phyloP scores from a whole-genome alignment of 1,139 yeast species.

The Hyphopichia buzzinii region DNA sequence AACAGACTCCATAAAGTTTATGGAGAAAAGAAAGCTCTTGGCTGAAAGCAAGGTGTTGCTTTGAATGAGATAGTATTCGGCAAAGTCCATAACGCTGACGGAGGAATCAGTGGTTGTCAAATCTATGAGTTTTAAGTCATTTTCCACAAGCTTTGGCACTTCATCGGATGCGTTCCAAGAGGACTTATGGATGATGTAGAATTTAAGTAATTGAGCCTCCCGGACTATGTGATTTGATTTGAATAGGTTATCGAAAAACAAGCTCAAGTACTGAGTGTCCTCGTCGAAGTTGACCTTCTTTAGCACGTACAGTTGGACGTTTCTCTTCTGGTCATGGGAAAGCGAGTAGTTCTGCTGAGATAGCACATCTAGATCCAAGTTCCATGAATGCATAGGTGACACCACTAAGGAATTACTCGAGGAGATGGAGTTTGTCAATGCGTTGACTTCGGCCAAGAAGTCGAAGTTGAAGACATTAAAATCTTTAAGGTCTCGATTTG shows the following conservation, averaged over 20 bases:
- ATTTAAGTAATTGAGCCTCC: constrained; percentile 41
- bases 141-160: not conserved
- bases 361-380: constrained; percentile 9
- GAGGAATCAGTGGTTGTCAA: constrained; percentile 7
- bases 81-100: constrained; percentile 19
- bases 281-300: constrained; percentile 27
- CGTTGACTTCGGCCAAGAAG: not conserved
- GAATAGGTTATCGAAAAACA: constrained; percentile 40
- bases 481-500: not conserved
- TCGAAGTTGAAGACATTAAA: constrained; percentile 1
- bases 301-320: constrained; percentile 18
- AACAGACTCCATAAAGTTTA: constrained; percentile 9
- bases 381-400: constrained; percentile 22
- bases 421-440: not conserved
- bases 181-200: constrained; percentile 25
- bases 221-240: constrained; percentile 51
- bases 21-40: constrained; percentile 8
- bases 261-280: constrained; percentile 16
- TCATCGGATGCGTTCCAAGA: not conserved
- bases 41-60: constrained; percentile 11
- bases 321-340: not conserved
- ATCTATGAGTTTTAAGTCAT: not conserved
- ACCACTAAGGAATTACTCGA: constrained; percentile 9
- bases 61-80: constrained; percentile 20
- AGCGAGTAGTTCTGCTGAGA: not conserved